Evolutionary conservation across 2,329 filamentous ascomycete species (phyloP).

Genomic region (Rhinocladiella mackenziei): DNA sequence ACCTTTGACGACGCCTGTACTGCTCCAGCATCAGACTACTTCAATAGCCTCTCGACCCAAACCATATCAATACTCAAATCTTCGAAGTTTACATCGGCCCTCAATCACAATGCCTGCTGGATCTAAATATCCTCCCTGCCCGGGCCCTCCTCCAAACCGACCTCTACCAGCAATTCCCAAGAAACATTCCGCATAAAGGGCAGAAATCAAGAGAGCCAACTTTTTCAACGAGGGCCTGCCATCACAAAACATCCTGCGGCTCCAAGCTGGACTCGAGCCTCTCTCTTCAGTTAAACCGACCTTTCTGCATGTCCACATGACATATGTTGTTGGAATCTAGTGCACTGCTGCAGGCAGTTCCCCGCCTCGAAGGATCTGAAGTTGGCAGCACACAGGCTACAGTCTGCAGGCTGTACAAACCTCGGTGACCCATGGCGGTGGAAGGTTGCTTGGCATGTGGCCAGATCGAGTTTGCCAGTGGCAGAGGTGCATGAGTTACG

Average conservation of each 20-base stretch:
- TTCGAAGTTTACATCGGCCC: conserved; percentile 3
- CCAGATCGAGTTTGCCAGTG: no score
- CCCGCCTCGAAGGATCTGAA: conserved; percentile 4
- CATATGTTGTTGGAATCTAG: conserved; percentile 5
- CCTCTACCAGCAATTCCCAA: conserved; percentile 33
- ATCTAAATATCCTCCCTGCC: conserved; percentile 34
- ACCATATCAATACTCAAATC: no score
- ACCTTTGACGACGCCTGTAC: no score
- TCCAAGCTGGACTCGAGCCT: conserved; percentile 3
- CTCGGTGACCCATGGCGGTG: background rate
- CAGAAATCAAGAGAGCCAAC: background rate
- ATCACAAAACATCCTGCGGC: background rate
- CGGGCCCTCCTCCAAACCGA: conserved; percentile 33
- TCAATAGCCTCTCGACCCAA: no score
- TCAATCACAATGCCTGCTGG: conserved; percentile 30
- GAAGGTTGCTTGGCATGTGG: conserved; percentile 13
- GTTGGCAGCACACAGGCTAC: conserved; percentile 3
- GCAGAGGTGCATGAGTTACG: no score
- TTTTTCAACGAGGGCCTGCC: background rate
- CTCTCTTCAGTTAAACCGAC: background rate
- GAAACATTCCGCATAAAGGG: conserved; percentile 2
- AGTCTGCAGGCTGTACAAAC: background rate
- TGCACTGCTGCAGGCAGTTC: conserved; percentile 7
- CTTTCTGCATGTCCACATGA: conserved; percentile 11
- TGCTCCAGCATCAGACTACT: no score